Evolutionary conservation across 495 filamentous ascomycete genomes (phyloP), one percentile per base, ranked within the genome.

Genomic region (Penicillium goetzii): DNA sequence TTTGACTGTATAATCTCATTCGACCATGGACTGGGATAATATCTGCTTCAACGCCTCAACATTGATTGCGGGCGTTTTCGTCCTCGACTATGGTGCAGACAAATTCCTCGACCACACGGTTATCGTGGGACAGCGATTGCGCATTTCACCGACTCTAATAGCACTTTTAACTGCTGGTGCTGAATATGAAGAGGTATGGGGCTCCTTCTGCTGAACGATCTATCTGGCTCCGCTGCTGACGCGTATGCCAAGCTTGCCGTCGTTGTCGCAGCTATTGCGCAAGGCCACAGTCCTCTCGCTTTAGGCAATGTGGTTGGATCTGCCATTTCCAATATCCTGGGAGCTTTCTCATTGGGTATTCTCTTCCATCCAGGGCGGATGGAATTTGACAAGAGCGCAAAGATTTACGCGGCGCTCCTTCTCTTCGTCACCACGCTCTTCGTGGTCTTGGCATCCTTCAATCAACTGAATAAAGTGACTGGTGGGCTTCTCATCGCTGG

Each of bases 251-350:
- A 86, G 83, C 83, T 87, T 25, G 83, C 78, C 0, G 83, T 87
- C 2, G 78, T 86, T 15, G 63, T 82, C 9, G 77, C 78, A 8
- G 74, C 82, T n/a, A 70, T 85, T 21, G 63, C 74, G 3, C 79
- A 80, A 43, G 67, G 76, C 55, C 79, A 75, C 25, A 73, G 79
- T 10, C 77, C 82, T 1, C 69, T 87, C n/a, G 84, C 82, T 14
- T 60, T 86, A 0, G 84, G 84, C 2, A 87, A 86, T 70, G 71
- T 86, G 11, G 70, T 86, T 62, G 84, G 84, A 0, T 86, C 84
- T 1, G 75, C 78, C 8, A 80, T 87, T 34, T 81, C 83, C 49
- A 87, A 87, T 58, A 81, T 86, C 47, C 78, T 87, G 11, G 83
- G 80, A 8, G 82, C 83, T 3, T 86, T 87, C 67, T 82, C 84